Evolutionary conservation across 225 moss, liverwort and hornwort species (phyloP).

Genomic region (Climacium dendroides): DNA sequence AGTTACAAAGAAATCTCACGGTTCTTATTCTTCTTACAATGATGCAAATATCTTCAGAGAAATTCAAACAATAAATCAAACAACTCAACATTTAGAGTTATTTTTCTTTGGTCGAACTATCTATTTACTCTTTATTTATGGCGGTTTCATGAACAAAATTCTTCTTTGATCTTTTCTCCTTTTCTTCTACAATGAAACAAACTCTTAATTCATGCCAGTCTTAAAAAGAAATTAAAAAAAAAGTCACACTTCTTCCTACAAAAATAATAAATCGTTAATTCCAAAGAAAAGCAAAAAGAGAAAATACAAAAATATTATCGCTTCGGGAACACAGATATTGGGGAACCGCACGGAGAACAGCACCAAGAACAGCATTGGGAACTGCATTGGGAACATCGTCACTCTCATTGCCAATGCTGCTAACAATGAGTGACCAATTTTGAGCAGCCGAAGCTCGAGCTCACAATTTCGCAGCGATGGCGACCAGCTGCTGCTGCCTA

Average conservation of each 20-base stretch:
- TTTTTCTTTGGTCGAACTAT: neutral
- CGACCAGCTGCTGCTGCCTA: neutral
- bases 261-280: neutral
- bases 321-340: neutral
- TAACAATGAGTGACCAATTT: neutral
- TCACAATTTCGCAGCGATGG: slow-evolving; percentile 9
- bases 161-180: accelerated
- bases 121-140: accelerated
- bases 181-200: neutral
- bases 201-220: neutral
- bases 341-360: neutral
- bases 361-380: neutral
- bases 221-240: too few species aligned
- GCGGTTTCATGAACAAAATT: accelerated
- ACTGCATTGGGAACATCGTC: neutral
- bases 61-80: neutral
- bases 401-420: neutral
- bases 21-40: neutral
- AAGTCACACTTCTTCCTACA: neutral
- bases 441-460: neutral
- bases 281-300: neutral
- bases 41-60: neutral
- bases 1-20: neutral
- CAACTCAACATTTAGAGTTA: accelerated
- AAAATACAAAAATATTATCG: neutral